phyloP scores from a whole-genome alignment of 2,329 filamentous ascomycete species.

The Ambrosiella xylebori region DNA sequence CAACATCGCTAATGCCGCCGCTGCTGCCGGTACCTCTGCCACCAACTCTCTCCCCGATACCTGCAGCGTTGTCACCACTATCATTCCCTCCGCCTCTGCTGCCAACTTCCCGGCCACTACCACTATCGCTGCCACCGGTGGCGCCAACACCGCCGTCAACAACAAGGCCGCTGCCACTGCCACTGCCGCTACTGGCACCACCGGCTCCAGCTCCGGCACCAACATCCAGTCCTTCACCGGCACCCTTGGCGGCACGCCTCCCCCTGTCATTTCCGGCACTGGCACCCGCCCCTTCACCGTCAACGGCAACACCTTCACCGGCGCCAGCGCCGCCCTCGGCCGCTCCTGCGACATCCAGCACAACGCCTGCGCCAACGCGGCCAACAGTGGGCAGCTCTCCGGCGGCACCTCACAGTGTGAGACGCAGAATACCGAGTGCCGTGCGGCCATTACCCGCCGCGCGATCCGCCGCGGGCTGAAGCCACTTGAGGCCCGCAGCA shows the following conservation, averaged over 20 bases:
- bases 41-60: neutral
- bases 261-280: slow-evolving; percentile 24
- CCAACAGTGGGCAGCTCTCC: slow-evolving; percentile 26
- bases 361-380: slow-evolving; percentile 32
- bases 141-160: neutral
- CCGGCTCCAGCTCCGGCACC: slow-evolving; percentile 14
- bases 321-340: slow-evolving; percentile 27
- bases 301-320: slow-evolving; percentile 37
- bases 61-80: neutral
- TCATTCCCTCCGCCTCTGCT: slow-evolving; percentile 8
- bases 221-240: slow-evolving; percentile 32
- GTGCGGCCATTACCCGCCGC: slow-evolving; percentile 14
- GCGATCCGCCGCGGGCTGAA: slow-evolving; percentile 9
- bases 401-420: slow-evolving; percentile 22
- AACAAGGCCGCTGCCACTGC: slow-evolving; percentile 2
- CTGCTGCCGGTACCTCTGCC: neutral
- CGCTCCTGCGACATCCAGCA: slow-evolving; percentile 34
- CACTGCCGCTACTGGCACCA: slow-evolving; percentile 6
- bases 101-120: slow-evolving; percentile 2
- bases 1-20: neutral
- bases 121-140: slow-evolving; percentile 7
- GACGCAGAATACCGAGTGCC: slow-evolving; percentile 25
- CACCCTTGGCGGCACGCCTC: slow-evolving; percentile 24
- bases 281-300: slow-evolving; percentile 30
- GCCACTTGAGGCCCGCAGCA: neutral